Conservation (phyloP, 345 rosid genomes). For the Erucastrum elatum region DNA sequence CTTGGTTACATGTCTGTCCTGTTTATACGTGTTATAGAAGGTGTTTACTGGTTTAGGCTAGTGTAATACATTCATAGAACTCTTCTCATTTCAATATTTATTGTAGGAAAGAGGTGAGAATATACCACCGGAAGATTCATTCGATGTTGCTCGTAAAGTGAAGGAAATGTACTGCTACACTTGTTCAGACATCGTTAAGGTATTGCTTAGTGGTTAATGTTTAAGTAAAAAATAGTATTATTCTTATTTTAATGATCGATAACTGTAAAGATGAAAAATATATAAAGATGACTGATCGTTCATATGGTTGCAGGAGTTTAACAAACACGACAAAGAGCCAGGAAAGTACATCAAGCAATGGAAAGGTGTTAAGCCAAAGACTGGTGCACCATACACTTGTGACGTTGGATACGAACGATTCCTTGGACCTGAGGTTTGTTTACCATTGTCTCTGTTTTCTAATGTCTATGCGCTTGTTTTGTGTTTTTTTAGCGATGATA, state of each 20-base stretch:
- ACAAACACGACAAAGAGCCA: conserved; percentile 97
- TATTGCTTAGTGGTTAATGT: conserved; percentile 32
- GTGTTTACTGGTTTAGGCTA: no score
- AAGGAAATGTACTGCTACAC: conserved; percentile 94
- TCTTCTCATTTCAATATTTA: conserved; percentile 31
- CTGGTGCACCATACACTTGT: conserved; percentile 96
- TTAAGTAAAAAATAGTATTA: neutral
- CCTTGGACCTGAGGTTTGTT: conserved; percentile 94
- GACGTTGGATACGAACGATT: conserved; percentile 96
- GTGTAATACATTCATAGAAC: neutral
- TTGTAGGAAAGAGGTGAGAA: conserved; percentile 97
- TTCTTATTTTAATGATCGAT: neutral
- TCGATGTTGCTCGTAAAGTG: conserved; percentile 91
- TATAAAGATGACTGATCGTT: no score
- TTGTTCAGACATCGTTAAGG: conserved; percentile 96
- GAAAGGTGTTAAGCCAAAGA: conserved; percentile 93
- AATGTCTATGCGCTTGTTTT: conserved; percentile 6
- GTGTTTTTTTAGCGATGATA: conserved; percentile 10
- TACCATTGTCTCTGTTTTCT: neutral
- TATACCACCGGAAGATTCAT: conserved; percentile 94
- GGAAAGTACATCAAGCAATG: conserved; percentile 84
- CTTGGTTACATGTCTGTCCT: no score
- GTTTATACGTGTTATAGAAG: no score
- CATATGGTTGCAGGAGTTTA: conserved; percentile 69
- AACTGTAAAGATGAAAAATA: no score